Conservation (phyloP, 768 basidiomycete genomes). For the Glaciozyma antarctica region DNA sequence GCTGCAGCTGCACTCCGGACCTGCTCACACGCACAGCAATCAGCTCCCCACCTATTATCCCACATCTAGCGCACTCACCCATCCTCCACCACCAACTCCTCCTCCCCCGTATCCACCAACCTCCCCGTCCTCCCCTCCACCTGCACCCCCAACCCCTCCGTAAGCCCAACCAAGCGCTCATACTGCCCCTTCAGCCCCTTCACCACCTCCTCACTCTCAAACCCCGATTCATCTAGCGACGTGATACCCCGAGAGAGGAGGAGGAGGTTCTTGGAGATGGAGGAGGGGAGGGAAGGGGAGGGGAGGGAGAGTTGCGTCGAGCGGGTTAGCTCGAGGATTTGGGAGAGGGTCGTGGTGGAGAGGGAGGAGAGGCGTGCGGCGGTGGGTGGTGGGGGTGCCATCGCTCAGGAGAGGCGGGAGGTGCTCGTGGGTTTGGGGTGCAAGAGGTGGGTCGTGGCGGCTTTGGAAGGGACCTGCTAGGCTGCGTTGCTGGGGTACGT, state of each 20-base stretch:
- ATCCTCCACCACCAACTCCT: conserved; percentile 1
- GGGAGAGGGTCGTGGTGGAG: conserved; percentile 21
- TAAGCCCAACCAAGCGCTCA: conserved; percentile 23
- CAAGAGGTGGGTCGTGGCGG: too few relatives aligned
- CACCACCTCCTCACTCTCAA: conserved; percentile 18
- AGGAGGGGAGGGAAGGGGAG: conserved; percentile 5
- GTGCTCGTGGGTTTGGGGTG: too few relatives aligned
- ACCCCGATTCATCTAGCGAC: conserved; percentile 9
- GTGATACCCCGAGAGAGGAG: conserved; percentile 18
- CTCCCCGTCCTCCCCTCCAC: conserved; percentile 18
- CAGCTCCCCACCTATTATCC: too few relatives aligned
- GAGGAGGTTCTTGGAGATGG: conserved; percentile 18
- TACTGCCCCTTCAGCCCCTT: conserved; percentile 29
- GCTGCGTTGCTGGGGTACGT: too few relatives aligned
- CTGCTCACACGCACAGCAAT: not conserved
- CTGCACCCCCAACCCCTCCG: conserved; percentile 21
- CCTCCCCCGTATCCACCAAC: conserved; percentile 27
- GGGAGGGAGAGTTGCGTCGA: conserved; percentile 12
- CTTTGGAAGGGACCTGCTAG: too few relatives aligned
- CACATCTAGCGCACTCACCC: conserved; percentile 1
- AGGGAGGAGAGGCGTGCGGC: conserved; percentile 21
- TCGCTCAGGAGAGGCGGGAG: too few relatives aligned
- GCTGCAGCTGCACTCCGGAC: conserved; percentile 6
- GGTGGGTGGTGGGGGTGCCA: not conserved
- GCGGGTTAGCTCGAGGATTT: conserved; percentile 27